phyloP scores from a whole-genome alignment of 2,329 filamentous ascomycete genomes.

The Zymoseptoria brevis region DNA sequence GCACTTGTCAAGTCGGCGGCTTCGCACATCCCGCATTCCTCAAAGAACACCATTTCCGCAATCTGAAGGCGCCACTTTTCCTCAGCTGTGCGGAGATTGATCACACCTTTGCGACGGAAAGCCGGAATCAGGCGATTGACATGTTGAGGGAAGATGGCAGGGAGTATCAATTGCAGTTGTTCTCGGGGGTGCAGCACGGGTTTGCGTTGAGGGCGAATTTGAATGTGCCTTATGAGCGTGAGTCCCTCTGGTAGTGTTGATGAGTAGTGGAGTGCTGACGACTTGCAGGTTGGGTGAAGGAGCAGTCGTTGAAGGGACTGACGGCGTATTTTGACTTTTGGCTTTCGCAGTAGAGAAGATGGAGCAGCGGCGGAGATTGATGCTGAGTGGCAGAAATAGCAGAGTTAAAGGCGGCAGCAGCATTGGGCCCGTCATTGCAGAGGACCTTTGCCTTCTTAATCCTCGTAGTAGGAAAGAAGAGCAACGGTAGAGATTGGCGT shows the following conservation, averaged over 20 bases:
- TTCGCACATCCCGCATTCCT: constrained; percentile 47
- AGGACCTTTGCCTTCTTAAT: too few species aligned
- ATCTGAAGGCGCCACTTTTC: constrained; percentile 33
- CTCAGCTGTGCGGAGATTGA: constrained; percentile 42
- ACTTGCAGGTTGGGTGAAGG: constrained; percentile 5
- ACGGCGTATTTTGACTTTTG: constrained; percentile 8
- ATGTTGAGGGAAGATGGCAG: constrained; percentile 36
- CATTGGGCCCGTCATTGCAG: too few species aligned
- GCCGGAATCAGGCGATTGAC: constrained; percentile 37
- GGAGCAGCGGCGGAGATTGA: too few species aligned
- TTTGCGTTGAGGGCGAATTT: constrained; percentile 33
- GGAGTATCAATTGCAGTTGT: constrained; percentile 28
- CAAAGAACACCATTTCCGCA: constrained; percentile 31
- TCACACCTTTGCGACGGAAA: constrained; percentile 35
- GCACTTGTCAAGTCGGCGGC: constrained; percentile 37
- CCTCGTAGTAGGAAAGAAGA: too few species aligned
- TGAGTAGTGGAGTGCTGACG: not conserved
- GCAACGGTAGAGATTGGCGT: not conserved
- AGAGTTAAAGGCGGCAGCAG: not conserved
- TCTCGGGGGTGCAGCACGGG: constrained; percentile 29
- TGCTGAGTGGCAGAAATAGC: not conserved
- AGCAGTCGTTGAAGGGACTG: constrained; percentile 7
- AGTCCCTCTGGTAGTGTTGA: constrained; percentile 5
- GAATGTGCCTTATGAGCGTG: constrained; percentile 38
- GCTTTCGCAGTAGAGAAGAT: constrained; percentile 3